Evolutionary conservation across 805 yeast species (phyloP).

Genomic region (Kuraishia ogatae): DNA sequence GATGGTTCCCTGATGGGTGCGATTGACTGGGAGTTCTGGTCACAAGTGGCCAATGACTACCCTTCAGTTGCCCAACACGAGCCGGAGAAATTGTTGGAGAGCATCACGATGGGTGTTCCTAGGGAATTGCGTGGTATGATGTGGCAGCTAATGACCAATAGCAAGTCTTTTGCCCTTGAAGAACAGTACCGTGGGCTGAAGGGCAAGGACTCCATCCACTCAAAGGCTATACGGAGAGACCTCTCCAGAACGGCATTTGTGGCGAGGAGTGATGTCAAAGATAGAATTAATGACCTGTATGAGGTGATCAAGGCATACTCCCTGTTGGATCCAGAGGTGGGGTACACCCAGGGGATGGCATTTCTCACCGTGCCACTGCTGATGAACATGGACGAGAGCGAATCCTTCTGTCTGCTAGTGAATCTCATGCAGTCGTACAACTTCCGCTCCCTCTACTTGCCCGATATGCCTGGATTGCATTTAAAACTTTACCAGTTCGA

Average conservation of each 20-base stretch:
- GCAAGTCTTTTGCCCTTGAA: constrained; percentile 58
- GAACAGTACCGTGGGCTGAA: constrained; percentile 45
- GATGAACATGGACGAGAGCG: constrained; percentile 73
- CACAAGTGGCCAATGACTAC: constrained; percentile 70
- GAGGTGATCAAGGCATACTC: constrained; percentile 80
- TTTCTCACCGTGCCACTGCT: constrained; percentile 81
- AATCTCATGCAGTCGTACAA: constrained; percentile 79
- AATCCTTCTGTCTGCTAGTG: constrained; percentile 75
- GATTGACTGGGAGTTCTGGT: constrained; percentile 86
- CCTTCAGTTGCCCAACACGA: constrained; percentile 53
- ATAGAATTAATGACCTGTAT: constrained; percentile 55
- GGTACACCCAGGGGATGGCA: constrained; percentile 98
- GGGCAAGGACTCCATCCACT: constrained; percentile 50
- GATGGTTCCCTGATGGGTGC: constrained; percentile 22
- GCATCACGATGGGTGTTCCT: constrained; percentile 76
- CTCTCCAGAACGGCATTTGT: constrained; percentile 80
- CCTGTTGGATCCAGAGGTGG: constrained; percentile 83
- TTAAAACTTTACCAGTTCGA: constrained; percentile 84
- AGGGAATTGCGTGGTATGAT: constrained; percentile 77
- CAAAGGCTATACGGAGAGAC: constrained; percentile 73
- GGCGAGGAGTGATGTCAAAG: constrained; percentile 41
- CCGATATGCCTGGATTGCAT: constrained; percentile 93
- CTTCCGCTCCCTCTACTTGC: constrained; percentile 68
- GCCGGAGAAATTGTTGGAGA: constrained; percentile 48
- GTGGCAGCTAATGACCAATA: constrained; percentile 84